phyloP scores from a whole-genome alignment of 169 alveolate species.

The Plasmodium gallinaceum region DNA sequence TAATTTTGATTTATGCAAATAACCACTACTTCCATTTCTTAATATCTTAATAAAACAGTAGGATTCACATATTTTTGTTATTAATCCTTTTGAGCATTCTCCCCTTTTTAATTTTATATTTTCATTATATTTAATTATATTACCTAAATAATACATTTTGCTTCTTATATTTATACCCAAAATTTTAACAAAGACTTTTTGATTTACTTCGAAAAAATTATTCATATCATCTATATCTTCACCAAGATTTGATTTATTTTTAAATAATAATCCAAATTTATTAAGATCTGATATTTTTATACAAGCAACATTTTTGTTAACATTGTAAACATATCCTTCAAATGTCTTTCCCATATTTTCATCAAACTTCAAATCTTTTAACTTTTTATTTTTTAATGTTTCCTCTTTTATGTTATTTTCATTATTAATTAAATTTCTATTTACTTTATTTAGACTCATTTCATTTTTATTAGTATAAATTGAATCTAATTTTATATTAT shows the following conservation, averaged over 20 bases:
- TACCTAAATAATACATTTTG: conserved; percentile 28
- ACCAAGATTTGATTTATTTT: conserved; percentile 54
- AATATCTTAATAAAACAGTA: conserved; percentile 49
- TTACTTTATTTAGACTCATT: no score
- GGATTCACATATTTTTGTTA: conserved; percentile 58
- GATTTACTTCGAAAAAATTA: conserved; percentile 24
- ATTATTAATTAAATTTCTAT: no score
- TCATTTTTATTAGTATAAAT: no score
- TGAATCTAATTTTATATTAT: no score
- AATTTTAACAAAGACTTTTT: conserved; percentile 33
- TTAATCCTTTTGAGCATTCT: conserved; percentile 47
- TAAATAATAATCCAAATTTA: conserved; percentile 44
- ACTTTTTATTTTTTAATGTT: no score
- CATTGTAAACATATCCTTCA: conserved; percentile 46
- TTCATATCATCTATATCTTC: conserved; percentile 46
- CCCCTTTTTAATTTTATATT: conserved; percentile 28
- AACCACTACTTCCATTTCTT: conserved; percentile 64
- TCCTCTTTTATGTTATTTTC: no score
- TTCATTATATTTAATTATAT: conserved; percentile 49
- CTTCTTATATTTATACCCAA: conserved; percentile 41
- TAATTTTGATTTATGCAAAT: conserved; percentile 41
- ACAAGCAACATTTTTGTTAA: conserved; percentile 16
- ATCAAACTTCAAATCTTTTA: background rate
- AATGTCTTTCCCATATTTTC: conserved; percentile 35
- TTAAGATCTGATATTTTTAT: conserved; percentile 8